Base-by-base conservation (phyloP, 768 basidiomycete species). In the Clavulina sp. region DNA sequence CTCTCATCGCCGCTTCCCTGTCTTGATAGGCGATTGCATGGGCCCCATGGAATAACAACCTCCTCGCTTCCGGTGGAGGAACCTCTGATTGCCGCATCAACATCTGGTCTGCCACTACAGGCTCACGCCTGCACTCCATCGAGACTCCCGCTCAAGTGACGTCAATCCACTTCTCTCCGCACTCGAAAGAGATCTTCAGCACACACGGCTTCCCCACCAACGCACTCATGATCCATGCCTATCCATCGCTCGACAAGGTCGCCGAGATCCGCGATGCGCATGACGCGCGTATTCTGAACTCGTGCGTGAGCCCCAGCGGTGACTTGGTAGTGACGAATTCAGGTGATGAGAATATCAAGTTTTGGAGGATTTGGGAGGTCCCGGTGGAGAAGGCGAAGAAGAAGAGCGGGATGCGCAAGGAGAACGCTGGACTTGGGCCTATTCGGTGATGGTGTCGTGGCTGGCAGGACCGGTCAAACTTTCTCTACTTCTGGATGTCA, bases 151-250 rank as follows among this genome's bases (percentile, higher is more conserved):
- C 88, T 2, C 95, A 97, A 66, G 81, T 97, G 51, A 93, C 92
- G 1, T 88, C 86, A 0, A 69, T 97, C 33, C 77, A 84, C 53
- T 99, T 83, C 75, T 78, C 86, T 0, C 77, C 80, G 4, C 81
- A 91, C 63, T 72, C 77, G 52, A 93, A 93, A 60, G 95, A 99
- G 62, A 68, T 97, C 54, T 63, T 95, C 18, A 84, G 81, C 26
- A 95, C 93, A 0, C 95, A 97, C 61, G 93, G 95, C 0, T 93
- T 86, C 65, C 93, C 95, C 2, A 85, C 81, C 21, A 86, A 88
- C 63, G 74, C 77, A 13, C 67, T 88, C 62, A 78, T 83, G 74
- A 66, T 88, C 5, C 86, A 87, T 63, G 73, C 74, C 0, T 99
- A 96, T 64, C 95, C 95, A 0, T 76, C 77, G 21, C 72, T 91